phyloP scores from a whole-genome alignment of 495 filamentous ascomycete species.

The Neurospora hispaniola region DNA sequence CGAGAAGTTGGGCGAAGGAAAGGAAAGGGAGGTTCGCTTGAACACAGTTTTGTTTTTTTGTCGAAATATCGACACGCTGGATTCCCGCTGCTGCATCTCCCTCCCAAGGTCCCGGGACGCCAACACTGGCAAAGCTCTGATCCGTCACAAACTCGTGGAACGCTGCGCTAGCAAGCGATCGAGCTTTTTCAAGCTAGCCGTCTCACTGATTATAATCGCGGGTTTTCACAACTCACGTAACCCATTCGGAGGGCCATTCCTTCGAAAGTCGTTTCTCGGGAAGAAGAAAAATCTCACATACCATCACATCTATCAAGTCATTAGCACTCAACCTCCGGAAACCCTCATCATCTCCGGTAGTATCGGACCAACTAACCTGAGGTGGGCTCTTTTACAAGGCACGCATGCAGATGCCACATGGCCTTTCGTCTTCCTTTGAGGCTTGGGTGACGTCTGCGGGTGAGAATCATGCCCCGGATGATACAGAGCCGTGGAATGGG shows the following conservation, averaged over 20 bases:
- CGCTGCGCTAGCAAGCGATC: background rate
- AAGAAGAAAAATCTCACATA: slow-evolving; percentile 22
- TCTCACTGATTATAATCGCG: background rate
- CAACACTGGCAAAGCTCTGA: background rate
- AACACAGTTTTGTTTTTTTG: background rate
- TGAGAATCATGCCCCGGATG: slow-evolving; percentile 25
- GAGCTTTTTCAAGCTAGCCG: background rate
- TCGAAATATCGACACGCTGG: background rate
- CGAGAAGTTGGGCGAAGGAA: background rate
- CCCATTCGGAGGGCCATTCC: background rate
- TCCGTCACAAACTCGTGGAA: background rate
- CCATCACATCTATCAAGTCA: slow-evolving; percentile 35
- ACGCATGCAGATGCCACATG: slow-evolving; percentile 96
- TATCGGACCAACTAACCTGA: slow-evolving; percentile 39
- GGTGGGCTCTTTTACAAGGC: slow-evolving; percentile 93
- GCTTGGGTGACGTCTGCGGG: slow-evolving; percentile 42
- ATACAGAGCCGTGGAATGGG: slow-evolving; percentile 26
- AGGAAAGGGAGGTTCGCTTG: background rate
- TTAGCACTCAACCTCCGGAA: slow-evolving; percentile 2
- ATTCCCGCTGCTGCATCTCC: background rate
- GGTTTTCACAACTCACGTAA: background rate
- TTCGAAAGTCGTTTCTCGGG: background rate
- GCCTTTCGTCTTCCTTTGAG: slow-evolving; percentile 78
- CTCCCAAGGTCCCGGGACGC: background rate
- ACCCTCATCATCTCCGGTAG: background rate